Evolutionary conservation across 129 eudicot species (phyloP).

Genomic region (Pulicaria dysenterica): DNA sequence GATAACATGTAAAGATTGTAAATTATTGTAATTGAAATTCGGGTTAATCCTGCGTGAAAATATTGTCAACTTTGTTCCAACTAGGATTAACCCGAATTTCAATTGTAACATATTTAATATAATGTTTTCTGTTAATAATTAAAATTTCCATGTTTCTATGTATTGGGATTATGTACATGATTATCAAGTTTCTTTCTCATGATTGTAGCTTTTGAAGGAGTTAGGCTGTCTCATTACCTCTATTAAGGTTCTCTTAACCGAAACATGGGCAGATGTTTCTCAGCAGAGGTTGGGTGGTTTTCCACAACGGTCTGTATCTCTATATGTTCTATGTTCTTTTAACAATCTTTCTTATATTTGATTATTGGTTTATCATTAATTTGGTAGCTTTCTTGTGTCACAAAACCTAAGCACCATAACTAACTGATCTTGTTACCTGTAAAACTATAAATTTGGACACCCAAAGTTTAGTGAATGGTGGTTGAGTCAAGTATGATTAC

Average conservation of each 20-base stretch:
- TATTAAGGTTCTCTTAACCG: not conserved
- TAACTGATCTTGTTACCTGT: slow-evolving; percentile 2
- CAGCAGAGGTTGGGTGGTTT: slow-evolving; percentile 20
- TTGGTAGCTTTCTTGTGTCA: slow-evolving; percentile 28
- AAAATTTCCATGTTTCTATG: not conserved
- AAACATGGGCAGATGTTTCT: slow-evolving; percentile 21
- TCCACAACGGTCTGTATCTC: slow-evolving; percentile 16
- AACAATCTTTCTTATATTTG: not conserved
- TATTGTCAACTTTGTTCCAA: too few species aligned
- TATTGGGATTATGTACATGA: slow-evolving; percentile 17
- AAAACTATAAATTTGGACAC: slow-evolving; percentile 22
- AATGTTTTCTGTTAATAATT: not conserved
- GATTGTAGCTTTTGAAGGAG: slow-evolving; percentile 19
- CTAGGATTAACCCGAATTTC: not conserved
- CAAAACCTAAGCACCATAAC: slow-evolving; percentile 20
- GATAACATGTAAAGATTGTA: not conserved
- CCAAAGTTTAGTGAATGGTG: slow-evolving; percentile 15
- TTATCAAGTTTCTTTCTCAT: slow-evolving; percentile 5
- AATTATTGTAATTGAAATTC: not conserved
- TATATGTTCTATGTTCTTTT: not conserved
- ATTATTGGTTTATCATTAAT: slow-evolving; percentile 14
- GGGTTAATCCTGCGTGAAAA: too few species aligned
- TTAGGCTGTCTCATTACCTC: slow-evolving; percentile 11
- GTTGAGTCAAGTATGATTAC: slow-evolving; percentile 31
- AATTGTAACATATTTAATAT: slow-evolving; percentile 6